Base-by-base conservation (phyloP, 495 filamentous ascomycete genomes). In the Lasiosphaeriaceae sp. region DNA sequence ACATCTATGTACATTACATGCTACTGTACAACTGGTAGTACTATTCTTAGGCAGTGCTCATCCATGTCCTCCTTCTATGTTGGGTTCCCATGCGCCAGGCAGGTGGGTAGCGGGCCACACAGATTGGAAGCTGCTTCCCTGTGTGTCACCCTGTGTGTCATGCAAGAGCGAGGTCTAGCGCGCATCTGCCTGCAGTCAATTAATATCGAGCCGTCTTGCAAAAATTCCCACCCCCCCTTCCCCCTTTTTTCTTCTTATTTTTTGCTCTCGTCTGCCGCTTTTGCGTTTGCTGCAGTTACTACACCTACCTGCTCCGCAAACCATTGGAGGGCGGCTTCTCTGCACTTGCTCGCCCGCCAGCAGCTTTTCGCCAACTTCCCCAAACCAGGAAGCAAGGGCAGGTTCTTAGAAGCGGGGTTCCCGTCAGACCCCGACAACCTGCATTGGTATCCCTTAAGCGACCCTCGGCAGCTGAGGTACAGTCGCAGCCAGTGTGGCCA, bases 121-220 rank as follows among this genome's bases (percentile, higher is more conserved):
- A 9, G 14, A 17, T 17, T 5, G 34, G 39, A 17, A 31, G 47
- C 24, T n/a, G 6, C 43, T 26, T 20, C 11, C 41, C n/a, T 16
- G 22, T 7, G 9, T 37, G 34, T 8, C 34, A 6, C n/a, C 39
- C 39, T 12, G 39, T 26, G 21, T 50, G 47, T 31, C 20, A 5
- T 23, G 52, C 17, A 17, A 51, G 52, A 41, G 23, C 23, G 24
- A n/a, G 26, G 31, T 39, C 45, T 39, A 9, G 26, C 26, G 26
- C 26, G 26, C 20, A 47, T 29, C 54, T 49, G 46, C 14, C 39
- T 58, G 51, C 51, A 52, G 29, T 52, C 60, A 59, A 53, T 63
- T 59, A 63, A 63, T 63, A 55, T 63, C 57, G 29, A 56, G 56
- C 60, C 60, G 60, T 59, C 34, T 54, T 54, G n/a, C n/a, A n/a